phyloP scores from a whole-genome alignment of 1,284 basidiomycete genomes.

The Rhizopogon parksii region DNA sequence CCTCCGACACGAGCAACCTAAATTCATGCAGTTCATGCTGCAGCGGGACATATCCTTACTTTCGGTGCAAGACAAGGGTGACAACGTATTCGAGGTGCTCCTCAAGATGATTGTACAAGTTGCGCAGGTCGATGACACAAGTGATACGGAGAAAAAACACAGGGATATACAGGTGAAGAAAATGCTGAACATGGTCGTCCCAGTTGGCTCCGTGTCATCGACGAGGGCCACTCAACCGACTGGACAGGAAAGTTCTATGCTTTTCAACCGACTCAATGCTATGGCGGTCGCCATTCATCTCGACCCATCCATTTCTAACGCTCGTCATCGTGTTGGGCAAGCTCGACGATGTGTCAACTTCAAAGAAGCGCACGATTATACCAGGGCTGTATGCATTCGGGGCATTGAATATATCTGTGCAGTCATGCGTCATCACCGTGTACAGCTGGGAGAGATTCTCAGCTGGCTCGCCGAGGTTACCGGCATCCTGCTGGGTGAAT shows the following conservation, averaged over 20 bases:
- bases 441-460: constrained; percentile 51
- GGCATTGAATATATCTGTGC: constrained; percentile 74
- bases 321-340: constrained; percentile 50
- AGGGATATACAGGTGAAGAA: constrained; percentile 53
- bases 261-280: constrained; percentile 83
- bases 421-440: constrained; percentile 54
- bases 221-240: constrained; percentile 49
- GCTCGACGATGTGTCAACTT: constrained; percentile 70
- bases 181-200: constrained; percentile 73
- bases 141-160: constrained; percentile 29
- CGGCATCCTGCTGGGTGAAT: constrained; percentile 54
- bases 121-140: constrained; percentile 14
- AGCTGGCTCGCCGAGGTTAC: constrained; percentile 68
- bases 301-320: constrained; percentile 46
- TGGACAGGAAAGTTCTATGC: constrained; percentile 62
- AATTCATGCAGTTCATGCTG: constrained; percentile 76
- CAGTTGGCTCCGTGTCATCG: constrained; percentile 67
- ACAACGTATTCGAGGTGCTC: constrained; percentile 77
- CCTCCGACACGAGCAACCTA: constrained; percentile 65
- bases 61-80: constrained; percentile 43
- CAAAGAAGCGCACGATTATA: constrained; percentile 58
- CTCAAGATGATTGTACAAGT: constrained; percentile 70
- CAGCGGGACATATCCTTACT: constrained; percentile 53
- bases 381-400: constrained; percentile 68
- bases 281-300: constrained; percentile 75